phyloP scores from a whole-genome alignment of 805 yeast genomes.

The Diddensiella caesifluorescens region DNA sequence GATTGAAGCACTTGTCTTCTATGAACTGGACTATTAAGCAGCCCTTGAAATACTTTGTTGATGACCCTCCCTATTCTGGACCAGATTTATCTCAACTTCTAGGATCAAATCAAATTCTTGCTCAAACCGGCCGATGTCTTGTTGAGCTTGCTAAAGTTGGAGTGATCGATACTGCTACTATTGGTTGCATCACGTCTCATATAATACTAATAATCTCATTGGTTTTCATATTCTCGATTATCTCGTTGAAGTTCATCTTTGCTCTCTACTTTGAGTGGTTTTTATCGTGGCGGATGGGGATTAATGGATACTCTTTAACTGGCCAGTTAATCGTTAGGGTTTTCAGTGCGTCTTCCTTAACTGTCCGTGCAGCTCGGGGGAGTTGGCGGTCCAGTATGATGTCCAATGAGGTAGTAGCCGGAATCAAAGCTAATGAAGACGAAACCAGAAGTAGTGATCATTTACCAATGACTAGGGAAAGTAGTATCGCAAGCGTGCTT shows the following conservation, averaged over 20 bases:
- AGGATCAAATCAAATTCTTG: constrained; percentile 21
- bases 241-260: constrained; percentile 59
- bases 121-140: constrained; percentile 66
- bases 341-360: background rate
- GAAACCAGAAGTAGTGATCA: background rate
- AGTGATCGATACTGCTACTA: constrained; percentile 66
- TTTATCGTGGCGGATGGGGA: constrained; percentile 37
- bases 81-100: constrained; percentile 15
- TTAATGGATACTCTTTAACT: constrained; percentile 1
- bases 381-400: background rate
- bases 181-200: constrained; percentile 78
- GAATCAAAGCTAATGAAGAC: background rate
- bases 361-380: background rate
- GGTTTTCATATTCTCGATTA: constrained; percentile 66
- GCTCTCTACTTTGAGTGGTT: constrained; percentile 82
- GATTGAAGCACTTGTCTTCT: constrained; percentile 61
- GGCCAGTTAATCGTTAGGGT: background rate
- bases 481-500: background rate
- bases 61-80: constrained; percentile 33
- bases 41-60: constrained; percentile 53
- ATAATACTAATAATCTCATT: constrained; percentile 65
- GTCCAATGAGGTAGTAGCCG: no score
- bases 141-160: constrained; percentile 74
- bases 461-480: background rate
- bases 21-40: constrained; percentile 39